Conservation (phyloP, 768 basidiomycete genomes). For the Termitomyces sp. region DNA sequence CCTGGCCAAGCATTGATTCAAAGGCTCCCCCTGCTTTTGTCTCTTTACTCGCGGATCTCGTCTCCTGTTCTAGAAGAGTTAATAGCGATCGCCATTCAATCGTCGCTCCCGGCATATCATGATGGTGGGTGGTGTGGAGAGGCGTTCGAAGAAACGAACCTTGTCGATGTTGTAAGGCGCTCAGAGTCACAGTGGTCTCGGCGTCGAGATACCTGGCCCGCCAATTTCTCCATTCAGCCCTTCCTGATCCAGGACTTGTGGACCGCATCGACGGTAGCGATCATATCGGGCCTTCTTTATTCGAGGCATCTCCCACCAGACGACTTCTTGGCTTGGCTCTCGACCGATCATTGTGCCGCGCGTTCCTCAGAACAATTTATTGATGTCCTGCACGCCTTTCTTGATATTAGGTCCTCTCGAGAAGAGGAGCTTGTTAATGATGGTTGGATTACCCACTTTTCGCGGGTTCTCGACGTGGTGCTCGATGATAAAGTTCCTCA, state of each 20-base stretch:
- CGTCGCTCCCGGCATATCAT: slow-evolving; percentile 34
- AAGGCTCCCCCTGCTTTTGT: slow-evolving; percentile 35
- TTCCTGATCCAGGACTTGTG: slow-evolving; percentile 42
- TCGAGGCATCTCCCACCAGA: slow-evolving; percentile 22
- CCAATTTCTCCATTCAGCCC: slow-evolving; percentile 23
- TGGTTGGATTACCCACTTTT: slow-evolving; percentile 28
- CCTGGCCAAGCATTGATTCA: slow-evolving; percentile 21
- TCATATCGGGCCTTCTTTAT: slow-evolving; percentile 44
- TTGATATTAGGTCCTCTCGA: slow-evolving; percentile 34
- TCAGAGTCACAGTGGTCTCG: slow-evolving; percentile 32
- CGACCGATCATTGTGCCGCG: slow-evolving; percentile 21
- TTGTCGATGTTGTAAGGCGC: slow-evolving; percentile 19
- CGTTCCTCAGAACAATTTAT: slow-evolving; percentile 28
- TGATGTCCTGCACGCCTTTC: slow-evolving; percentile 39
- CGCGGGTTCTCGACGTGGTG: slow-evolving; percentile 17
- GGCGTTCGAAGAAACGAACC: slow-evolving; percentile 8
- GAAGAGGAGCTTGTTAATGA: slow-evolving; percentile 10
- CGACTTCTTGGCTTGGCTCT: slow-evolving; percentile 38
- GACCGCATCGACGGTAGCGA: slow-evolving; percentile 39
- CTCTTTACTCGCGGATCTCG: slow-evolving; percentile 24
- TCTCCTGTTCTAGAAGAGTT: slow-evolving; percentile 42
- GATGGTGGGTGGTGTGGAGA: slow-evolving; percentile 21
- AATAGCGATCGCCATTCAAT: slow-evolving; percentile 38
- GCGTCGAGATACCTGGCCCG: slow-evolving; percentile 16
- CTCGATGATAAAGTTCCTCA: slow-evolving; percentile 13